These are phyloP conservation scores for Tetraselmis chui DNA, from an alignment of 139 green algal species.

Conservation along the genomic window DNA sequence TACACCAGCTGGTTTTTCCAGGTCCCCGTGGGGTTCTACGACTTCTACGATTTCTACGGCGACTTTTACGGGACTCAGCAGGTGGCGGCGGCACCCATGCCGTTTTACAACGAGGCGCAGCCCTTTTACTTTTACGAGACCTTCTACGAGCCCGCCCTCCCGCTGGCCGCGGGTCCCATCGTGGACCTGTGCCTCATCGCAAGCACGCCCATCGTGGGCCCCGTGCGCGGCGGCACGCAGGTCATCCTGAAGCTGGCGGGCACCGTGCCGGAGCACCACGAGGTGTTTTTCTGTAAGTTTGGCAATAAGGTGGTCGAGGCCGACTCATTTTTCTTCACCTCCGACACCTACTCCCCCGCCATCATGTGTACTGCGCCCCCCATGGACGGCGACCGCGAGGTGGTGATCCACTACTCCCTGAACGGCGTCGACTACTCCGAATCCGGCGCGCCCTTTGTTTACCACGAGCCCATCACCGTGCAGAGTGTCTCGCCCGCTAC, in stretches of 20 bases:
- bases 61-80: constrained; percentile 10
- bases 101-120: constrained; percentile 8
- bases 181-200: constrained; percentile 9
- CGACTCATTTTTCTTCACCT: constrained; percentile 18
- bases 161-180: neutral
- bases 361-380: constrained; percentile 8
- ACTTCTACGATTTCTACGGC: constrained; percentile 19
- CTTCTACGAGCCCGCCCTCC: constrained; percentile 3
- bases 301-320: constrained; percentile 12
- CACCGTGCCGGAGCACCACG: constrained; percentile 11
- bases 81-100: neutral
- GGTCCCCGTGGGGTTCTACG: constrained; percentile 12
- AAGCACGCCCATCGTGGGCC: constrained; percentile 6
- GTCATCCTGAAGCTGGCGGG: constrained; percentile 15
- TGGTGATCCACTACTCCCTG: neutral
- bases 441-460: constrained; percentile 9
- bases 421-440: constrained; percentile 5
- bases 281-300: constrained; percentile 18
- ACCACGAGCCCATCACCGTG: constrained; percentile 12
- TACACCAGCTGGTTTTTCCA: constrained; percentile 6
- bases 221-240: constrained; percentile 6
- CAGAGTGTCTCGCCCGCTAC: neutral
- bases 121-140: constrained; percentile 16
- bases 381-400: neutral
- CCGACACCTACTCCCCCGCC: constrained; percentile 11